Evolutionary conservation across 2,329 filamentous ascomycete genomes (phyloP).

Genomic region (Nemania sp.): DNA sequence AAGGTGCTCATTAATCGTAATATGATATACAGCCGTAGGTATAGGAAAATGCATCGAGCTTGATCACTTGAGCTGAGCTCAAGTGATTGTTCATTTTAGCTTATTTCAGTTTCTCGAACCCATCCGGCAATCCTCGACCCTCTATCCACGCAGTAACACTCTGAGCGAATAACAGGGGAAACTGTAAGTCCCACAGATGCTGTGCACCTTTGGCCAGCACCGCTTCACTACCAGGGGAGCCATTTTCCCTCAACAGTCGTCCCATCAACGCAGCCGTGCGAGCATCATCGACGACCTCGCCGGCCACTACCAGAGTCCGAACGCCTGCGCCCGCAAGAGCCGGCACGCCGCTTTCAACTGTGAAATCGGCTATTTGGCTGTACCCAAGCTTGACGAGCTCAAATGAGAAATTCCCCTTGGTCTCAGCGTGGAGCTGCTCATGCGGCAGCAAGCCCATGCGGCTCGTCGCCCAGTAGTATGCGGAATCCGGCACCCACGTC

Average conservation of each 20-base stretch:
- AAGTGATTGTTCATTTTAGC: not conserved
- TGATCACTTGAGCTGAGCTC: too few species aligned
- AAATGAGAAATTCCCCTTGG: not conserved
- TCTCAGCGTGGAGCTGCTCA: not conserved
- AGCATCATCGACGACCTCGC: constrained; percentile 17
- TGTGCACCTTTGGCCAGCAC: constrained; percentile 43
- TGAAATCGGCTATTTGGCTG: constrained; percentile 2
- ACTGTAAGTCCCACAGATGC: constrained; percentile 49
- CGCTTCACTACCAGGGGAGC: constrained; percentile 36
- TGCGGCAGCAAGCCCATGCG: constrained; percentile 26
- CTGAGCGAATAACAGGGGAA: constrained; percentile 45
- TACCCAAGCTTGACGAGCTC: constrained; percentile 1
- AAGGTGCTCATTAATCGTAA: too few species aligned
- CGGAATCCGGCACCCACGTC: constrained; percentile 36
- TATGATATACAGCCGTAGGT: too few species aligned
- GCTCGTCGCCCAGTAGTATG: constrained; percentile 33
- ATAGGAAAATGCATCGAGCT: too few species aligned
- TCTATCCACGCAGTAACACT: constrained; percentile 45
- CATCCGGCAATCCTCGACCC: constrained; percentile 35
- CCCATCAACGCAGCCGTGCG: constrained; percentile 34
- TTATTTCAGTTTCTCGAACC: constrained; percentile 22
- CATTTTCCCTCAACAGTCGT: constrained; percentile 29
- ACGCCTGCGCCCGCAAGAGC: not conserved
- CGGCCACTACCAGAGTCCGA: constrained; percentile 9
- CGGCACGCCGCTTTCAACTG: not conserved